These are phyloP conservation scores for Cladosporium sp. DNA, from an alignment of 2,329 filamentous ascomycete species.

Conservation along the genomic window DNA sequence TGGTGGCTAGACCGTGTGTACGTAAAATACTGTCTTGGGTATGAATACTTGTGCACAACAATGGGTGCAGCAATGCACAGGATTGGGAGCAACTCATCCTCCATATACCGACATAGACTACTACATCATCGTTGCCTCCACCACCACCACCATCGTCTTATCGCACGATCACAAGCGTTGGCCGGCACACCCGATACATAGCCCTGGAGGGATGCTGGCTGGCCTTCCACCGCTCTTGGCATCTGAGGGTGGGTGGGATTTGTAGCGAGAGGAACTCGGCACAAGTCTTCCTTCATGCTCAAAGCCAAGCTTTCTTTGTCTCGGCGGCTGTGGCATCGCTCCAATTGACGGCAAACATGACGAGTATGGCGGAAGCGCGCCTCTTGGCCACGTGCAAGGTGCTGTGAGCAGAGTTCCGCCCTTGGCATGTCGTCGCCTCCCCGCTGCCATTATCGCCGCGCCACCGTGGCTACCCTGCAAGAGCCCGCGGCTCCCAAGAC, in stretches of 20 bases:
- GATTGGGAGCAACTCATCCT: too few species aligned
- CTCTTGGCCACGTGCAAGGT: constrained; percentile 13
- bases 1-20: too few species aligned
- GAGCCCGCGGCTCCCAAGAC: constrained; percentile 9
- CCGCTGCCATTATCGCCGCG: constrained; percentile 13
- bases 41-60: too few species aligned
- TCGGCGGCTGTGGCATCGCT: background rate
- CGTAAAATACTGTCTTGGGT: too few species aligned
- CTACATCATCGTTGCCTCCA: background rate
- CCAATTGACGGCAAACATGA: background rate
- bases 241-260: too few species aligned
- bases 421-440: constrained; percentile 5
- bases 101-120: too few species aligned
- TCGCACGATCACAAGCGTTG: background rate
- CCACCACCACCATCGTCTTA: constrained; percentile 1
- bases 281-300: constrained; percentile 2
- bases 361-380: background rate
- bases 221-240: constrained; percentile 8
- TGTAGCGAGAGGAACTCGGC: background rate
- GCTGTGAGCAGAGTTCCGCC: constrained; percentile 7
- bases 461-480: constrained; percentile 6
- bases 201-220: background rate
- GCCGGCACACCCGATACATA: background rate
- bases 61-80: too few species aligned
- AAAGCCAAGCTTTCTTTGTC: constrained; percentile 10